Evolutionary conservation across 257 asterid genomes (phyloP), one percentile per base, ranked within the genome.

Genomic region (Striga asiatica): DNA sequence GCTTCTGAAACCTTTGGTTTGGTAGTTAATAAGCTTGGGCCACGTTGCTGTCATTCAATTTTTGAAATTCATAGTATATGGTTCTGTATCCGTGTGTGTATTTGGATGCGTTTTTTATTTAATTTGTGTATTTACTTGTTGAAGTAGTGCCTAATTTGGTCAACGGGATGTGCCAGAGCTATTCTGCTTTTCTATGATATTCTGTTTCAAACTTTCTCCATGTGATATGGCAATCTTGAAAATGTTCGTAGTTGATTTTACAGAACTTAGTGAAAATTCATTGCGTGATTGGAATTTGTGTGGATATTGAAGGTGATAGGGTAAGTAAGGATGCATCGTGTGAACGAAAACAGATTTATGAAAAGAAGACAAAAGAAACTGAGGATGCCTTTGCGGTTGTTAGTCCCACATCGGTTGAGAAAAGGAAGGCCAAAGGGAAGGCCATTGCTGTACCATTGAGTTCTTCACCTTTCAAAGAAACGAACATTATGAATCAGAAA

Each of bases 401-500:
- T 51, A 60, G 68, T 51, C 66, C 39, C 29, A 45, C 63, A 27
- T 19, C 74, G 63, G 54, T 51, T 68, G 68, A 52, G 60, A 78
- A 68, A 53, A 48, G 37, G 68, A 53, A 60, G 49, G 71, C 59
- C 66, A 65, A 66, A 69, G 72, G 64, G 70, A 73, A 66, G 72
- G 77, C 46, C n/a, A 69, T 38, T 63, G 74, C 59, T n/a, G 35
- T 51, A 23, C 60, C 67, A 23, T 38, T 25, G 22, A 61, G 37
- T 64, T 56, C 65, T 39, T 58, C 58, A 39, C 37, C 61, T 41
- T 43, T 34, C 47, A 66, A 28, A 59, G 66, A 42, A 57, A 20
- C 23, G 14, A 67, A 55, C 22, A 66, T 62, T n/a, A n/a, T n/a
- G 17, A 49, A 16, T 54, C 57, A 43, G 31, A 48, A 54, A 9